Base-by-base conservation (phyloP, 2,329 filamentous ascomycete species). In the Fusarium poae region DNA sequence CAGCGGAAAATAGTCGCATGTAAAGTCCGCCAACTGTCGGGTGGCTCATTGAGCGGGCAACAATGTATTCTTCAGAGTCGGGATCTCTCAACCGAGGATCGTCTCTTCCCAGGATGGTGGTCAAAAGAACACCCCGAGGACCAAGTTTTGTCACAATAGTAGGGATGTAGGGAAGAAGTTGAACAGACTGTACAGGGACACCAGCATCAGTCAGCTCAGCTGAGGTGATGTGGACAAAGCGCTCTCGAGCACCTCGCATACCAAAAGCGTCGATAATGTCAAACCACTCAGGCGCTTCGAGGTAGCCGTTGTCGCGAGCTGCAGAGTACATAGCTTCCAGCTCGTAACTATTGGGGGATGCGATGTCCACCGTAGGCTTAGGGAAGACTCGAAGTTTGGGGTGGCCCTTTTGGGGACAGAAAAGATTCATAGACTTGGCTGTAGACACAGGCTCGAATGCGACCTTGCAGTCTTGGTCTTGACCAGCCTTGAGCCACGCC, bases 391-490 rank as follows among this genome's bases (percentile, higher is more conserved):
- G 77, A 25, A 87, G 77, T 23, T 78, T 76, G 20, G 79, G 77
- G 18, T 80, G 74, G 13, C 76, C 79, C 30, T 75, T 77, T 57
- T 82, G 58, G 18, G 76, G 68, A 29, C 80, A 80, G 80, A 96
- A 97, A 8, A 94, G 82, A 11, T 88, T 85, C 46, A 85, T 83
- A 6, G 92, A 88, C 82, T 98, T 99, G 62, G 88, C 89, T 2
- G 87, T 89, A 2, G 93, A 97, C 9, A 98, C 96, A 2, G 96
- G 95, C 79, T 98, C 96, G 75, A 95, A 97, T 15, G 92, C 91
- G 8, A 94, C 85, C 21, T 83, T 85, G 18, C 87, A 85, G 6
- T 82, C 78, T 60, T 86, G 81, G 4, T 83, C 77, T 61, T 87
- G 88, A 43, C 85, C 89, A 39, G 88, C 82, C n/a, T 80, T 75